Conservation (phyloP, 306 rosid genomes). For the Prunus campanulata region DNA sequence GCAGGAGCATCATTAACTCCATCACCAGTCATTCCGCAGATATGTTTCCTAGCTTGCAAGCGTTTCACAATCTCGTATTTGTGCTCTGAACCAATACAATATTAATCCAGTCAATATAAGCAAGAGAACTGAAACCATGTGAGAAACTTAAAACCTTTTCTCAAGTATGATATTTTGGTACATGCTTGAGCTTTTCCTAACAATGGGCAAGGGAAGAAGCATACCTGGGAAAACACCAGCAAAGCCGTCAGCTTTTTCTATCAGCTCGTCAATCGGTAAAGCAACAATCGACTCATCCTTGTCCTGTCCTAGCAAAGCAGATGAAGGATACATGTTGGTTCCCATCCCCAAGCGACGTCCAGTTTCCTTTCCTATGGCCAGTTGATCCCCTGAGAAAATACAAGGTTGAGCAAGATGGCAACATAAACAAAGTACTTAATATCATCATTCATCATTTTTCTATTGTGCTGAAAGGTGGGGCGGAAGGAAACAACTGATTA, state of each 20-base stretch:
- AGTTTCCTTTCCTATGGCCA: slow-evolving; percentile 98
- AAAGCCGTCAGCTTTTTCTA: slow-evolving; percentile 96
- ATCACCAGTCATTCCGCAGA: slow-evolving; percentile 98
- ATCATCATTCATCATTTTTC: background rate
- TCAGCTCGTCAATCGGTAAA: slow-evolving; percentile 84
- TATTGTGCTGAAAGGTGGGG: background rate
- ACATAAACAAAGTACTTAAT: background rate
- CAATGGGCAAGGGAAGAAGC: slow-evolving; percentile 6
- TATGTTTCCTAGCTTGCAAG: slow-evolving; percentile 96
- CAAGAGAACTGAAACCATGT: background rate
- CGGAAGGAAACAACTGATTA: background rate
- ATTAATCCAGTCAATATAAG: slow-evolving; percentile 21
- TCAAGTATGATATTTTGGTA: background rate
- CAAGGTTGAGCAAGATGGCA: background rate
- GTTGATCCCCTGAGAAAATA: slow-evolving; percentile 78
- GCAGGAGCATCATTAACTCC: slow-evolving; percentile 99
- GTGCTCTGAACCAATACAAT: slow-evolving; percentile 64
- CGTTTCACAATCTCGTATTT: slow-evolving; percentile 98
- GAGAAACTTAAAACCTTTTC: background rate
- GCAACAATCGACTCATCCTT: slow-evolving; percentile 93
- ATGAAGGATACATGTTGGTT: slow-evolving; percentile 97
- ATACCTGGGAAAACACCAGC: slow-evolving; percentile 98
- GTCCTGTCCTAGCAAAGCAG: slow-evolving; percentile 92
- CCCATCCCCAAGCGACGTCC: slow-evolving; percentile 99
- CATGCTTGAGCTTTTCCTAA: background rate